Evolutionary conservation across 345 rosid species (phyloP).

Genomic region (Eucalyptus brandiana): DNA sequence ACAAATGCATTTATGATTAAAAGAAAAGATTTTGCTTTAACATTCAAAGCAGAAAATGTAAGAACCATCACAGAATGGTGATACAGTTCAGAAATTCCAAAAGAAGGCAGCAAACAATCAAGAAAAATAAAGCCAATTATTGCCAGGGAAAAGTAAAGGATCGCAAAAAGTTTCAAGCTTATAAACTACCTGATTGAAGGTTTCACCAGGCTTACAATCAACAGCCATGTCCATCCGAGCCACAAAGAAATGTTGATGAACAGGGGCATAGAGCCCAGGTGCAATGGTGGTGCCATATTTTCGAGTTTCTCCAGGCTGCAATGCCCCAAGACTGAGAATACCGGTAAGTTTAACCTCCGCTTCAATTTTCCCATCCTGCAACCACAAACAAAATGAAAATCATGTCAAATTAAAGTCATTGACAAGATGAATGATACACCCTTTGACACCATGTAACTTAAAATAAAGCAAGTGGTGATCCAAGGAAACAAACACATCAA

Average conservation of each 20-base stretch:
- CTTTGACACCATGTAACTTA: background rate
- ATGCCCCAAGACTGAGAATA: constrained; percentile 63
- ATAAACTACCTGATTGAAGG: constrained; percentile 41
- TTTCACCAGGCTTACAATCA: constrained; percentile 66
- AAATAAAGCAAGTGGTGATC: background rate
- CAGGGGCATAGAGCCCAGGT: constrained; percentile 73
- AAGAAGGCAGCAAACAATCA: background rate
- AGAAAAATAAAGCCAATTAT: background rate
- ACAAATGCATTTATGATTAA: background rate
- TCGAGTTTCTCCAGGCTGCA: constrained; percentile 59
- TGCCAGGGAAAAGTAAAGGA: background rate
- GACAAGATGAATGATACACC: background rate
- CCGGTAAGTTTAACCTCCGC: constrained; percentile 76
- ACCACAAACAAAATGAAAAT: background rate
- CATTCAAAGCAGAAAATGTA: background rate
- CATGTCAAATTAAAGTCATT: background rate
- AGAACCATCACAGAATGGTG: background rate
- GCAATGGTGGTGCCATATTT: constrained; percentile 72
- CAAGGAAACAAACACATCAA: background rate
- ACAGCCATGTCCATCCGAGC: constrained; percentile 78
- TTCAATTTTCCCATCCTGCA: constrained; percentile 65
- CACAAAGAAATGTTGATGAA: constrained; percentile 77
- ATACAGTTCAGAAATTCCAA: background rate
- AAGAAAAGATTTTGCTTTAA: background rate
- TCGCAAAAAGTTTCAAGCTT: background rate